These are phyloP conservation scores for Rhynchospora breviuscula DNA, from an alignment of 176 grass and related monocot genomes.

Conservation along the genomic window DNA sequence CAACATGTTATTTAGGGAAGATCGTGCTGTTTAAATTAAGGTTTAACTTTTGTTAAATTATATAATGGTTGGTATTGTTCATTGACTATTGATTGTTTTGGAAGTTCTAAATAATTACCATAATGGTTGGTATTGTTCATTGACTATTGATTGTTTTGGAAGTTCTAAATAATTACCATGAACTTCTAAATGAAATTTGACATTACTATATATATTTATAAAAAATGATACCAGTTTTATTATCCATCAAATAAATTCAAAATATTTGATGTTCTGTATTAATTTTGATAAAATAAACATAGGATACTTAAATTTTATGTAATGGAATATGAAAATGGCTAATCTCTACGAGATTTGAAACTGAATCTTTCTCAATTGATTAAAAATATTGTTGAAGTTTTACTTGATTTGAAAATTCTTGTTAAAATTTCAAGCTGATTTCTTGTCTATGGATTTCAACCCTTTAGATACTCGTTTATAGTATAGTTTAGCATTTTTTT, in stretches of 20 bases:
- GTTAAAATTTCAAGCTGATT: too few species aligned
- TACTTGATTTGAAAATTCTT: too few species aligned
- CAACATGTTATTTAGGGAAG: background rate
- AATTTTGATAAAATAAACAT: too few species aligned
- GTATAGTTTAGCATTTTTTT: too few species aligned
- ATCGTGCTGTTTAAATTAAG: background rate
- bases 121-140: background rate
- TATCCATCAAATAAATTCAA: background rate
- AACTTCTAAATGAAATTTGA: background rate
- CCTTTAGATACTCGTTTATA: too few species aligned
- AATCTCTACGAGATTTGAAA: background rate
- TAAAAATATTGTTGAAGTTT: too few species aligned
- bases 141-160: background rate
- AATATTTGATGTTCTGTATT: background rate
- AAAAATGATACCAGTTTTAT: background rate
- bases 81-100: background rate
- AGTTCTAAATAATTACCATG: background rate
- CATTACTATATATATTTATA: background rate
- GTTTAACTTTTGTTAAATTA: background rate
- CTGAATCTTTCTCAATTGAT: background rate
- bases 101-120: background rate
- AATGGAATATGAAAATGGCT: background rate
- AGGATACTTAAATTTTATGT: background rate
- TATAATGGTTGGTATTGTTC: background rate
- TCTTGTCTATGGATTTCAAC: too few species aligned